A percentile compares a stretch with the other conserved stretches of the same genome.
phyloP scores from a whole-genome alignment of 2,329 filamentous ascomycete species.

The Dactylonectria estremocensis region DNA sequence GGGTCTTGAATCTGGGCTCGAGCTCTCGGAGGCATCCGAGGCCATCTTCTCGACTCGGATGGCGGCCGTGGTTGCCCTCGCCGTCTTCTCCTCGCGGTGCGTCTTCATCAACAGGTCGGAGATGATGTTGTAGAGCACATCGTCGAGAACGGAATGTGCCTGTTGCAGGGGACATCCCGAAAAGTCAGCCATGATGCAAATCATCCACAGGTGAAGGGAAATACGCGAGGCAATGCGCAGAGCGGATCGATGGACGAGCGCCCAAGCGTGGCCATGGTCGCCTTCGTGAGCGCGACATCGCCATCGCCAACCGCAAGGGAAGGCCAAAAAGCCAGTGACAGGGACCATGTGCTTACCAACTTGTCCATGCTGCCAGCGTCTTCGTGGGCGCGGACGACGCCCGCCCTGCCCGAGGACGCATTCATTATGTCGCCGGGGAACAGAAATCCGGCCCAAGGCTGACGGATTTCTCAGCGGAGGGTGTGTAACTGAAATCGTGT shows the following conservation, averaged over 20 bases:
- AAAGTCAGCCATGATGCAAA: slow-evolving; percentile 35
- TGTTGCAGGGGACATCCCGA: slow-evolving; percentile 48
- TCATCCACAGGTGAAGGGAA: neutral
- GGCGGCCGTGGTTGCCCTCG: slow-evolving; percentile 76
- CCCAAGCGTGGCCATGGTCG: slow-evolving; percentile 5
- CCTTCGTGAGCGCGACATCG: slow-evolving; percentile 15
- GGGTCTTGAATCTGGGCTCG: slow-evolving; percentile 67
- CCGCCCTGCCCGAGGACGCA: slow-evolving; percentile 68
- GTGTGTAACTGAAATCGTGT: slow-evolving; percentile 55
- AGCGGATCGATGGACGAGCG: slow-evolving; percentile 4
- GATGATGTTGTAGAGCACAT: slow-evolving; percentile 82
- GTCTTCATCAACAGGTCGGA: slow-evolving; percentile 82
- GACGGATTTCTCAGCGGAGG: slow-evolving; percentile 47
- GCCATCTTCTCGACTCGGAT: slow-evolving; percentile 76
- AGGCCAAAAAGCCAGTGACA: slow-evolving; percentile 26
- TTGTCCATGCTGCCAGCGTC: slow-evolving; percentile 70
- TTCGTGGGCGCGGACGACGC: slow-evolving; percentile 68
- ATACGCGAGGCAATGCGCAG: neutral
- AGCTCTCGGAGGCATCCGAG: slow-evolving; percentile 68
- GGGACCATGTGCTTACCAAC: slow-evolving; percentile 65
- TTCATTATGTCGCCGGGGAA: slow-evolving; percentile 54
- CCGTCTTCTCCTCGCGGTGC: slow-evolving; percentile 84
- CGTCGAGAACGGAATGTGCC: slow-evolving; percentile 79
- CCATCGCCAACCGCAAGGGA: slow-evolving; percentile 27
- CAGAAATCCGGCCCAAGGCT: slow-evolving; percentile 45